Evolutionary conservation across 2,329 filamentous ascomycete genomes (phyloP).

Genomic region (Cladophialophora exuberans): DNA sequence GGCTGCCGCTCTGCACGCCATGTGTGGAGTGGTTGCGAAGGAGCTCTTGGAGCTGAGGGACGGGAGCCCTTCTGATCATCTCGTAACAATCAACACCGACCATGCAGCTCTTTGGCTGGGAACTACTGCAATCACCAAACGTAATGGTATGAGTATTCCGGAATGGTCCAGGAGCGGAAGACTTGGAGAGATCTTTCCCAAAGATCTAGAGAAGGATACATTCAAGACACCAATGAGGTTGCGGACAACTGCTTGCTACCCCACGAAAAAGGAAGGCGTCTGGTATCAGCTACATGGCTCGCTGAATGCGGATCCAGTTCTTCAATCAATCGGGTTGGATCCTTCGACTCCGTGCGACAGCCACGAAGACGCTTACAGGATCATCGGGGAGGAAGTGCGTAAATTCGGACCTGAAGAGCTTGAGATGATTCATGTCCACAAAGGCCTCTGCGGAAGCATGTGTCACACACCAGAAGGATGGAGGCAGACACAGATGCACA

Average conservation of each 20-base stretch:
- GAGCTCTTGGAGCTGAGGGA: conserved; percentile 40
- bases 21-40: conserved; percentile 48
- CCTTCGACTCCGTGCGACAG: conserved; percentile 35
- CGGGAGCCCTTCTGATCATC: conserved; percentile 12
- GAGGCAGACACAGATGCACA: conserved; percentile 50
- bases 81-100: conserved; percentile 52
- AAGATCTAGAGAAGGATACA: conserved; percentile 47
- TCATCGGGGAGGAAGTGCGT: conserved; percentile 39
- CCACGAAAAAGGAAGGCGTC: conserved; percentile 48
- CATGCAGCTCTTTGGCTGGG: conserved; percentile 52
- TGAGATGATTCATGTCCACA: conserved; percentile 45
- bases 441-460: conserved; percentile 50
- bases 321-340: conserved; percentile 53
- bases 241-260: conserved; percentile 52
- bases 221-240: conserved; percentile 42
- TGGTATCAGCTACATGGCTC: conserved; percentile 59
- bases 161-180: conserved; percentile 37
- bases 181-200: conserved; percentile 36
- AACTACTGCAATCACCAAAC: conserved; percentile 42
- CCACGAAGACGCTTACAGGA: conserved; percentile 31
- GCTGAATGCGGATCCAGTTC: conserved; percentile 47
- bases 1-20: conserved; percentile 48
- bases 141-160: conserved; percentile 43
- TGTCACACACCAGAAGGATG: conserved; percentile 51
- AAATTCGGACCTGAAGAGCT: conserved; percentile 47